These are phyloP conservation scores for Botryosphaeria dothidea DNA, from an alignment of 2,329 filamentous ascomycete species.

Conservation along the genomic window DNA sequence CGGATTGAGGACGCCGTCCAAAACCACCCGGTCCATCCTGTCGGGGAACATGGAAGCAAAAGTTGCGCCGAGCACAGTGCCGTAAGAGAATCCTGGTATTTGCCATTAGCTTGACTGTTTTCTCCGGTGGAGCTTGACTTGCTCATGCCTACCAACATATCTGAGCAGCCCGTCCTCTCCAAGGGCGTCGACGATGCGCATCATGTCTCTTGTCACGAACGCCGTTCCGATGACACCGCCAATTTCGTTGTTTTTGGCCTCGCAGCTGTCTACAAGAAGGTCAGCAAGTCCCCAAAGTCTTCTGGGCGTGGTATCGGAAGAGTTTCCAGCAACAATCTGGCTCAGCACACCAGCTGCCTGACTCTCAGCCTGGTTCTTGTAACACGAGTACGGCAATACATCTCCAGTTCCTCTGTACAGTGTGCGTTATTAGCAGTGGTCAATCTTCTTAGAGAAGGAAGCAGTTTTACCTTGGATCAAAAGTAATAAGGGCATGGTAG, in stretches of 20 bases:
- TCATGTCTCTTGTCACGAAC: conserved; percentile 48
- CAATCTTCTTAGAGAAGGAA: background rate
- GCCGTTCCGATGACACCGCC: conserved; percentile 45
- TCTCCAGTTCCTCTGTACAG: background rate
- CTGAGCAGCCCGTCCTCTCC: conserved; percentile 41
- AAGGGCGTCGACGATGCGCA: conserved; percentile 47
- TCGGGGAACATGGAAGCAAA: conserved; percentile 41
- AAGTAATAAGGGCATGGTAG: conserved; percentile 22
- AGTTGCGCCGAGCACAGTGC: conserved; percentile 42
- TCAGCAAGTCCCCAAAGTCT: conserved; percentile 15
- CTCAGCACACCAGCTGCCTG: background rate
- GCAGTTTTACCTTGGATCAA: background rate
- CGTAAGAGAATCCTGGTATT: conserved; percentile 47
- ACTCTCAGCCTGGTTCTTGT: conserved; percentile 6
- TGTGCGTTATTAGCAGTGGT: background rate
- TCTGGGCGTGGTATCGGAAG: conserved; percentile 22
- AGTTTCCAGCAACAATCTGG: background rate
- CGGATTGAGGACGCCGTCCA: conserved; percentile 50
- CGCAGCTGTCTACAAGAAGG: conserved; percentile 18
- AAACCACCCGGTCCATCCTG: conserved; percentile 34
- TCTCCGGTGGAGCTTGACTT: background rate
- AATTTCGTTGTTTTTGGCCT: conserved; percentile 23
- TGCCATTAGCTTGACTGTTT: conserved; percentile 35
- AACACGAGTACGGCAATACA: conserved; percentile 24
- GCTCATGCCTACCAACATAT: conserved; percentile 30